A percentile compares a stretch with the other conserved stretches of the same genome.
Conservation (phyloP, 2,329 filamentous ascomycete species). For the Fusarium hostae region DNA sequence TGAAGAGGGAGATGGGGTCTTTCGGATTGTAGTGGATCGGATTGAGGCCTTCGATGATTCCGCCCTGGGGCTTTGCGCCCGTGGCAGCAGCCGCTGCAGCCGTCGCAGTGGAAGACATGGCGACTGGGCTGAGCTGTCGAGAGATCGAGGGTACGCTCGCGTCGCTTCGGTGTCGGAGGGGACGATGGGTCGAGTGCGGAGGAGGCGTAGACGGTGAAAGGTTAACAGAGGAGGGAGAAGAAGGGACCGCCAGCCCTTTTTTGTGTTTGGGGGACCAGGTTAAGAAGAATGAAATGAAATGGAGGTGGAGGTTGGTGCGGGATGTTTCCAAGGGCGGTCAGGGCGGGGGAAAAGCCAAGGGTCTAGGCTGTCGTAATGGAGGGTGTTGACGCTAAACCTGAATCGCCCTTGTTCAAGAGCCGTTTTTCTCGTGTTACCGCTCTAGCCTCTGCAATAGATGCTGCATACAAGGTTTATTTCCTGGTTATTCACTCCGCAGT, state of each 20-base stretch:
- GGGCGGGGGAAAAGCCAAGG: not conserved
- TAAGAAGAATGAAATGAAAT: not conserved
- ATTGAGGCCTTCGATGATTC: constrained; percentile 77
- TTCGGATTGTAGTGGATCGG: constrained; percentile 75
- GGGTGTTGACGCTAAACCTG: not conserved
- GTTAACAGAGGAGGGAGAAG: not conserved
- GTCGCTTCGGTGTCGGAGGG: not conserved
- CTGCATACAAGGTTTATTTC: not conserved
- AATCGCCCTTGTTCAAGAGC: not conserved
- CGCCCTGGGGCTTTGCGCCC: constrained; percentile 59
- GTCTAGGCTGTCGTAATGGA: constrained; percentile 1
- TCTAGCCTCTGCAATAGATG: rapidly evolving
- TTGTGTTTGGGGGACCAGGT: not conserved
- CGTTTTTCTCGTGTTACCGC: not conserved
- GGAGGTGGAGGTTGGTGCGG: not conserved
- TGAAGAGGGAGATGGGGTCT: constrained; percentile 70
- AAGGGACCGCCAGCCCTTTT: not conserved
- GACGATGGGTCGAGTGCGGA: not conserved
- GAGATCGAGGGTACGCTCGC: not conserved
- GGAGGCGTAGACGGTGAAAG: not conserved
- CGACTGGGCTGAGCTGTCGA: not conserved
- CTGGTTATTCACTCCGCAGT: not conserved
- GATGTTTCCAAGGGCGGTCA: not conserved
- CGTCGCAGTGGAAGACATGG: constrained; percentile 16
- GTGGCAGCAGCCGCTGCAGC: constrained; percentile 43